Evolutionary conservation across 179 eudicot genomes (phyloP), one percentile per base, ranked within the genome.

Genomic region (Spergularia azorica): DNA sequence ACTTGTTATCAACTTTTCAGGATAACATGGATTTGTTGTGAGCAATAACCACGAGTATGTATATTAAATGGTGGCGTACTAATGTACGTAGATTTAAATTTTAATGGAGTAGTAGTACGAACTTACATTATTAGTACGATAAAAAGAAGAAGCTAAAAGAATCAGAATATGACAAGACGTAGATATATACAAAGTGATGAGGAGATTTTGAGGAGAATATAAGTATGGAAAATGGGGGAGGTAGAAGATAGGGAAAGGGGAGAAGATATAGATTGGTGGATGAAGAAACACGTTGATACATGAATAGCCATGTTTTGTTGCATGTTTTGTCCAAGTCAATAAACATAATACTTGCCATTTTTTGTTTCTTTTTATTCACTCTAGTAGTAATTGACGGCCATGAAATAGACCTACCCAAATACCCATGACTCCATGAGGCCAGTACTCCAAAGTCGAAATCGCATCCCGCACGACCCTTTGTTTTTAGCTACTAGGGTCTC

Each of bases 241-340:
- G 21, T 71, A 72, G 54, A 60, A 14, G 26, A 10, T 46, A 46
- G 50, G 6, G 7, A 20, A 3, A n/a, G 32, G 26, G n/a, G 18
- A 6, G n/a, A 3, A 68, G 10, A 50, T 32, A 48, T 67, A 73
- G 39, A 36, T 36, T 36, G 82, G 82, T 73, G 57, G 2, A 67
- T 57, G 54, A 66, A 67, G 20, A 67, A 74, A 74, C 82, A 79
- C 82, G 82, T 79, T 46, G 74, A 74, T 73, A 73, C 74, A 79
- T 73, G 82, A 46, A 50, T 67, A 79, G 56, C 82, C 82, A 50
- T 26, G 36, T 50, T 74, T 63, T 41, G 15, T 38, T 72, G 26
- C 55, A 38, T 58, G 65, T 17, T n/a, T 58, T 72, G 50, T 46
- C 50, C 50, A 46, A 46, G 9, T 46, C 50, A 46, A 46, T 36